These are phyloP conservation scores for Hyaloscypha finlandica DNA, from an alignment of 495 filamentous ascomycete genomes.

Conservation along the genomic window DNA sequence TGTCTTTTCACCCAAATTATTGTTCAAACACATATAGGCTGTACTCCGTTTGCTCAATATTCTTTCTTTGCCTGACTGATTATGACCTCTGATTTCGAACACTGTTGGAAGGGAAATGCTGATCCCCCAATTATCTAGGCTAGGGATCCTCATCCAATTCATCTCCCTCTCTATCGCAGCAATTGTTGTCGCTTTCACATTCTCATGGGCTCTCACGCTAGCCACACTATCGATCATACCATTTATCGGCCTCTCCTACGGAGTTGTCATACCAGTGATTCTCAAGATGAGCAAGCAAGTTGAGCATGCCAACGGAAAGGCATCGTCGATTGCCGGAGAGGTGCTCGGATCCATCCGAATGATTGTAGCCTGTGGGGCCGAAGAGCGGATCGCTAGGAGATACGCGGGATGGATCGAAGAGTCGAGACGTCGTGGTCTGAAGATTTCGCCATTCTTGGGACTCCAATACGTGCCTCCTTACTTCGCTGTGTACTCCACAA, in stretches of 20 bases:
- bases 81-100: too few species aligned
- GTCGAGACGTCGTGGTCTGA: slow-evolving; percentile 52
- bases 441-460: slow-evolving; percentile 56
- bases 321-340: slow-evolving; percentile 49
- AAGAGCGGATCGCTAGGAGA: slow-evolving; percentile 49
- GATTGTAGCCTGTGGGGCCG: slow-evolving; percentile 50
- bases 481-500: slow-evolving; percentile 62
- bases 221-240: slow-evolving; percentile 54
- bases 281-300: slow-evolving; percentile 58
- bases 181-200: slow-evolving; percentile 59
- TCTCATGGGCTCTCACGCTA: slow-evolving; percentile 43
- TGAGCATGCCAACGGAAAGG: slow-evolving; percentile 53
- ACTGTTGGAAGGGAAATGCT: too few species aligned
- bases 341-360: slow-evolving; percentile 47
- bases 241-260: slow-evolving; percentile 54
- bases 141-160: slow-evolving; percentile 39
- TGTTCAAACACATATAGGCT: too few species aligned
- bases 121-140: too few species aligned
- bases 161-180: slow-evolving; percentile 62
- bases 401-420: slow-evolving; percentile 46
- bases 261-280: slow-evolving; percentile 69
- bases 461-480: slow-evolving; percentile 57
- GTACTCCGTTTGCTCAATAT: too few species aligned
- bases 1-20: too few species aligned
- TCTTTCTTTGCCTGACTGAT: too few species aligned